A percentile compares a stretch with the other conserved stretches of the same genome.
Conservation (phyloP, 2,329 filamentous ascomycete genomes). For the Fusarium buharicum region DNA sequence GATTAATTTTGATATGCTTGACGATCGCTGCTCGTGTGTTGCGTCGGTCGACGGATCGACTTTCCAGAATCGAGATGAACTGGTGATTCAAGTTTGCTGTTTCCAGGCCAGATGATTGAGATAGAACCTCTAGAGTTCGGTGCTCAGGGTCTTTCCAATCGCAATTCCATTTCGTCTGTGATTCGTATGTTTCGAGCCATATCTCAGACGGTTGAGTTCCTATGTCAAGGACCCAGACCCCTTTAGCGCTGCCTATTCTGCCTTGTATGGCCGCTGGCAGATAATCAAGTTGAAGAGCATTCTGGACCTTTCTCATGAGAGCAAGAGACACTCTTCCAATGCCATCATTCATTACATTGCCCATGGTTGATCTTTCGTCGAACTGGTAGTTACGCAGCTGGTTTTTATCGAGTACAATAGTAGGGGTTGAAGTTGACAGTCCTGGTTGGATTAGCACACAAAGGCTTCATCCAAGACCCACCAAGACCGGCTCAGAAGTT, state of each 20-base stretch:
- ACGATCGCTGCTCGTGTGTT: neutral
- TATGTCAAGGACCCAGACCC: neutral
- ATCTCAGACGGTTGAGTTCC: neutral
- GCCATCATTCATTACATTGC: neutral
- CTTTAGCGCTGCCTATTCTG: slow-evolving; percentile 9
- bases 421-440: neutral
- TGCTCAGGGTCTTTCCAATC: slow-evolving; percentile 1
- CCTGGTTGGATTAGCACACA: neutral
- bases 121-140: slow-evolving; percentile 1
- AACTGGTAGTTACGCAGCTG: neutral
- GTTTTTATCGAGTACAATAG: neutral
- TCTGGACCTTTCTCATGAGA: neutral
- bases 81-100: neutral
- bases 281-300: neutral
- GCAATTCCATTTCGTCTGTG: neutral
- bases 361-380: neutral
- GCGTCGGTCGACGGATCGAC: neutral
- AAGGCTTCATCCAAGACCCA: neutral
- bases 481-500: neutral
- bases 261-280: slow-evolving; percentile 3
- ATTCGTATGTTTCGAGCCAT: slow-evolving; percentile 2
- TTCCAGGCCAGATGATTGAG: neutral
- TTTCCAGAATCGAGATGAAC: slow-evolving; percentile 1
- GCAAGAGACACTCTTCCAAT: neutral
- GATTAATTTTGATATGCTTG: neutral